phyloP scores from a whole-genome alignment of 805 yeast species.

The Lipomyces sp. region DNA sequence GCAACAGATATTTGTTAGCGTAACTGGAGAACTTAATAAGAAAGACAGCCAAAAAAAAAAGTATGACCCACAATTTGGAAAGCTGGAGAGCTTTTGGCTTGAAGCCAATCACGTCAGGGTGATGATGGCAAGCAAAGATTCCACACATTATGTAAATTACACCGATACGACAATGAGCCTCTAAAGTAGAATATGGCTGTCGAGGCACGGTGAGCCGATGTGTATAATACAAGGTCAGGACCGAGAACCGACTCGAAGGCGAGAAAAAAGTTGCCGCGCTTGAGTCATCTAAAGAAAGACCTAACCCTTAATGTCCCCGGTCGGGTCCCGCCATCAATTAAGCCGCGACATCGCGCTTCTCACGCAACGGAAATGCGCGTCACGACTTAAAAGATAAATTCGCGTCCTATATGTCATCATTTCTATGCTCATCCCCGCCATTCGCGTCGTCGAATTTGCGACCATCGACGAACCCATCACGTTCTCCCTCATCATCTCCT shows the following conservation, averaged over 20 bases:
- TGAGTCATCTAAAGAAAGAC: slow-evolving; percentile 3
- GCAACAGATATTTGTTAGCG: slow-evolving; percentile 6
- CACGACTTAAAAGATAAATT: background rate
- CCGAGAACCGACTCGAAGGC: background rate
- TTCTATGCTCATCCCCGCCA: slow-evolving; percentile 10
- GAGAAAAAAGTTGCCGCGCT: slow-evolving; percentile 5
- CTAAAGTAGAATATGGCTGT: background rate
- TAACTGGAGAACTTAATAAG: no score
- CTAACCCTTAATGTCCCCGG: background rate
- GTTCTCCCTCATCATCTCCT: slow-evolving; percentile 10
- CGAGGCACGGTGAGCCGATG: background rate
- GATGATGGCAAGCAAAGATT: slow-evolving; percentile 89
- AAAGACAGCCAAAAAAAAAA: background rate
- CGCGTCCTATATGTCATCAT: background rate
- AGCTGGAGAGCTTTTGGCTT: slow-evolving; percentile 87
- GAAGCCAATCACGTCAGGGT: slow-evolving; percentile 76
- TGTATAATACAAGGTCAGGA: background rate
- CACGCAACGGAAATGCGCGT: background rate
- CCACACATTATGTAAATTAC: slow-evolving; percentile 76
- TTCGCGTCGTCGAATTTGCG: slow-evolving; percentile 9
- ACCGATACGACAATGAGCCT: background rate
- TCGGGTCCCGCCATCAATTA: no score
- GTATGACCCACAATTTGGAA: slow-evolving; percentile 56
- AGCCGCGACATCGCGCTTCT: no score
- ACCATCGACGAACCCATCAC: background rate